Conservation (phyloP, 805 yeast genomes). For the Metschnikowia dekortorum region DNA sequence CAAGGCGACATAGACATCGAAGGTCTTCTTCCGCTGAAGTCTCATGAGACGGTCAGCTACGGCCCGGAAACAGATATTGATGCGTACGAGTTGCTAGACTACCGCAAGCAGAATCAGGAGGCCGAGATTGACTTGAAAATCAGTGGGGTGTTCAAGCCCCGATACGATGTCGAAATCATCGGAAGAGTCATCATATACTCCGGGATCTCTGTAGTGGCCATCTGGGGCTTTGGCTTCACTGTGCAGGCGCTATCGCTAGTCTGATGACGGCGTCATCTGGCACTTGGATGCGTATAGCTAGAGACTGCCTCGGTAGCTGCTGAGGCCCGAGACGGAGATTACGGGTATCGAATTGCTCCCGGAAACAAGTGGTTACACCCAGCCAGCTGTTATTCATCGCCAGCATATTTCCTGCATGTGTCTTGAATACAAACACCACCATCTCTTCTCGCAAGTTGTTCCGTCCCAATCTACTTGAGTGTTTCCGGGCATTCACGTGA, state of each 20-base stretch:
- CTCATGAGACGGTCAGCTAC: constrained; percentile 25
- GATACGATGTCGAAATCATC: constrained; percentile 71
- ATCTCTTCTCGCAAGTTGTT: no score
- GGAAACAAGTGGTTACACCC: no score
- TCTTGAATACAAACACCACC: no score
- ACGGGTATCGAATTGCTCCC: no score
- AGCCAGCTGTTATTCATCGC: no score
- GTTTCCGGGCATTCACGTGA: no score
- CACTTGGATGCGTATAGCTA: neutral
- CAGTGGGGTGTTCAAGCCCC: constrained; percentile 49
- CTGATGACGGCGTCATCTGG: neutral
- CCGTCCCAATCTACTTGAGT: no score
- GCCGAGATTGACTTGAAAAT: constrained; percentile 13
- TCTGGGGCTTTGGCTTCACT: constrained; percentile 36
- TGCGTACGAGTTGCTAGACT: constrained; percentile 37
- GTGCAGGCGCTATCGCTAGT: constrained; percentile 13
- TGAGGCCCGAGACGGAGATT: no score
- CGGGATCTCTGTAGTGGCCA: constrained; percentile 64
- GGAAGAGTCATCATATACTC: constrained; percentile 77
- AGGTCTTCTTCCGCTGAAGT: constrained; percentile 22
- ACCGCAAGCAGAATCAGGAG: constrained; percentile 14
- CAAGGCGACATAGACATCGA: constrained; percentile 12
- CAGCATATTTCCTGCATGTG: no score
- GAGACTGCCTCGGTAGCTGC: no score
- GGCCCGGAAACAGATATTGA: constrained; percentile 40